phyloP scores from a whole-genome alignment of 495 filamentous ascomycete species.

The Collariella sp. region DNA sequence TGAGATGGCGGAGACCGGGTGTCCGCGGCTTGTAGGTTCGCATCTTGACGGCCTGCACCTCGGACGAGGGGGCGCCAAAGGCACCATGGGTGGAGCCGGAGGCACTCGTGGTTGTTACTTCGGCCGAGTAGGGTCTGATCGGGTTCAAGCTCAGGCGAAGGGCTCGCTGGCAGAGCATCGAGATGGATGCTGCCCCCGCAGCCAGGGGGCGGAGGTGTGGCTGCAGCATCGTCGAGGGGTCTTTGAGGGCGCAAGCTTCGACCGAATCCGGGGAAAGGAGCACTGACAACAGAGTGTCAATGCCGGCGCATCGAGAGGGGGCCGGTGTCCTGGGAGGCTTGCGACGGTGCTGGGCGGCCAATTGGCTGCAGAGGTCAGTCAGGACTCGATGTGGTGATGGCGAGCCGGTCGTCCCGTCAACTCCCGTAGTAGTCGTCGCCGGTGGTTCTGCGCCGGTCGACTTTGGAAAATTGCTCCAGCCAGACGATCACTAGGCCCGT shows the following conservation, averaged over 20 bases:
- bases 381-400: not conserved
- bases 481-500: constrained; percentile 2
- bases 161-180: constrained; percentile 18
- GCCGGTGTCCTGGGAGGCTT: not conserved
- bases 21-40: constrained; percentile 91
- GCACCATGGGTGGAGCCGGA: not conserved
- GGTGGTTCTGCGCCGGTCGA: not conserved
- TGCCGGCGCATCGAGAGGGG: constrained; percentile 14
- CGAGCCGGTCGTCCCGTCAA: not conserved
- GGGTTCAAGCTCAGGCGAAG: constrained; percentile 11
- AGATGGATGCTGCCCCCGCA: constrained; percentile 16
- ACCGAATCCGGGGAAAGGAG: not conserved
- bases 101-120: constrained; percentile 2
- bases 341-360: not conserved
- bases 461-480: constrained; percentile 15
- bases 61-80: constrained; percentile 15
- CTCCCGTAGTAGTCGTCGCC: not conserved
- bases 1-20: constrained; percentile 85
- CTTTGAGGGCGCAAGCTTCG: not conserved
- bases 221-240: constrained; percentile 24
- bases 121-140: constrained; percentile 22
- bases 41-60: constrained; percentile 42
- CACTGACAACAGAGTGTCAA: constrained; percentile 6
- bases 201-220: constrained; percentile 24
- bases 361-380: constrained; percentile 4